Base-by-base conservation (phyloP, 1,284 basidiomycete genomes). In the Mycena sp. region DNA sequence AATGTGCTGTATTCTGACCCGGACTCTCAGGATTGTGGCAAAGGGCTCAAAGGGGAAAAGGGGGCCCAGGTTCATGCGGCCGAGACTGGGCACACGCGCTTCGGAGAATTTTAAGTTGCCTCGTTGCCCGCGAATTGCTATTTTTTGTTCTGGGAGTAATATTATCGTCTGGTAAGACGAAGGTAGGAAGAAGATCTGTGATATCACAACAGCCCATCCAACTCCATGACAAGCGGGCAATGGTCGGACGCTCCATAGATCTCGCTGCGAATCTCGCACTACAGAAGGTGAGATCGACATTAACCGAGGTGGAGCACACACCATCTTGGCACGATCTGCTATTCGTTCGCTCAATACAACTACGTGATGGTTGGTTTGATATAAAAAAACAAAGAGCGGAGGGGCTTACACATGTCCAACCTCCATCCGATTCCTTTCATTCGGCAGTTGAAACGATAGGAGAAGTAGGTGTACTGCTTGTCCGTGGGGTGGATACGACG, bases 31-130 rank as follows among this genome's bases (percentile, higher is more conserved):
- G 78, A 88, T 63, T 94, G 92, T 71, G 87, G 88, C 11, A 81
- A 87, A 69, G 95, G 93, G 0, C 77, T 98, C 62, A 95, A 91
- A 70, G 96, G 96, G 25, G 96, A 98, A 80, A 97, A 96, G 72
- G 95, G 90, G 62, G 96, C 96, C 0, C 85, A 92, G 37, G 85
- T 85, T 45, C 96, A 98, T 76, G 96, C 96, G 3, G 86, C 86
- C 70, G 79, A 88, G 74, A 98, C 95, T 1, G 94, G 95, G 0
- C 96, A 98, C 79, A 84, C 86, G 32, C 84, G 86, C 53, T 98
- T 98, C 73, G 95, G 95, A 60, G 95, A 98, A 76, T 97, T 94
- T 73, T 95, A 73, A 63, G 9, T 35, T 35, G 32, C n/a, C n/a
- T n/a, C n/a, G n/a, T n/a, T n/a, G n/a, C n/a, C n/a, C n/a, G n/a